A percentile compares a stretch with the other conserved stretches of the same genome.
phyloP scores from a whole-genome alignment of 164 flowering plant genomes.

The Warburgia ugandensis region DNA sequence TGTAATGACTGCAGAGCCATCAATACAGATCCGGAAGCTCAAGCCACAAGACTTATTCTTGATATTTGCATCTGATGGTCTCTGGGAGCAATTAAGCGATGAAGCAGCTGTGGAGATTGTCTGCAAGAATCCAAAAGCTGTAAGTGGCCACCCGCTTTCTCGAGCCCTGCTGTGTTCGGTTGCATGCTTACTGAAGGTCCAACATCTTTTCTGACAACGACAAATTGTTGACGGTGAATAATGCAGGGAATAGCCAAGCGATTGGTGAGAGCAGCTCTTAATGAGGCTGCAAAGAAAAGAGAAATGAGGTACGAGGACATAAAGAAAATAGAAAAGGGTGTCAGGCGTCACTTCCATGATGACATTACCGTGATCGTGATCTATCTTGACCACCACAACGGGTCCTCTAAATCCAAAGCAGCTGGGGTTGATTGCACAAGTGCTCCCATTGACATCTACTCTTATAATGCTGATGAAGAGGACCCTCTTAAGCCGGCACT shows the following conservation, averaged over 20 bases:
- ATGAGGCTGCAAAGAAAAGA: conserved; percentile 40
- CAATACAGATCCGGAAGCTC: conserved; percentile 37
- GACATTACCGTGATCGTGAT: conserved; percentile 41
- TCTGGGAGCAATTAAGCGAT: conserved; percentile 76
- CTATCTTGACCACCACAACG: conserved; percentile 30
- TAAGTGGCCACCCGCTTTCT: too few species aligned
- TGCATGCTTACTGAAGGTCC: too few species aligned
- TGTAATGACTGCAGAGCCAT: conserved; percentile 64
- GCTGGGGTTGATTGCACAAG: conserved; percentile 14
- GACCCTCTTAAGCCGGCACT: conserved; percentile 1
- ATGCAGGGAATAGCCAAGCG: conserved; percentile 46
- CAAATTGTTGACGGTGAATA: conserved; percentile 1
- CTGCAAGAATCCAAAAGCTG: conserved; percentile 40
- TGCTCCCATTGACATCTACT: conserved; percentile 25
- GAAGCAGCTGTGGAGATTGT: conserved; percentile 64
- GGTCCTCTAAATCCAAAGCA: conserved; percentile 11
- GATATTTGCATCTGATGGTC: conserved; percentile 79
- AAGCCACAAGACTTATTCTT: conserved; percentile 50
- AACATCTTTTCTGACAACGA: background rate
- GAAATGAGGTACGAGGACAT: conserved; percentile 42
- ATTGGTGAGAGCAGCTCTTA: conserved; percentile 33
- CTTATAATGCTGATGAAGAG: conserved; percentile 17
- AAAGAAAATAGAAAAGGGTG: conserved; percentile 35
- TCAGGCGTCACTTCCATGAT: conserved; percentile 42
- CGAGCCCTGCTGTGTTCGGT: too few species aligned